Evolutionary conservation across 768 basidiomycete genomes (phyloP).

Genomic region (Agrocybe pediades): DNA sequence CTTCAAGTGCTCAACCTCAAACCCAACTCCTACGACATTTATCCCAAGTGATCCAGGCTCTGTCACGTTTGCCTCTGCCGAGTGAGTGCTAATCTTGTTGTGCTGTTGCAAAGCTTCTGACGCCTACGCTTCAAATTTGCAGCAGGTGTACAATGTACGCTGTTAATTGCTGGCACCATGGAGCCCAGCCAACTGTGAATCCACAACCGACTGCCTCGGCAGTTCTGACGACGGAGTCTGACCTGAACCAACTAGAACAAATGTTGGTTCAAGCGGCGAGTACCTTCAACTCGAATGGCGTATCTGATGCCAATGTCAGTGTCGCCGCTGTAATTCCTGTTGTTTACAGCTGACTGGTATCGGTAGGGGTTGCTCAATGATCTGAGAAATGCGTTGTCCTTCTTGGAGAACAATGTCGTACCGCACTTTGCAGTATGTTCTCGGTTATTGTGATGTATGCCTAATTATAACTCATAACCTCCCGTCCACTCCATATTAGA

Average conservation of each 20-base stretch:
- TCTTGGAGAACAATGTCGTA: too few relatives aligned
- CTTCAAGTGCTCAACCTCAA: not conserved
- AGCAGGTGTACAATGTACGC: not conserved
- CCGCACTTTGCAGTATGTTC: too few relatives aligned
- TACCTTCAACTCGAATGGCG: not conserved
- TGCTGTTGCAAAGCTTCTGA: not conserved
- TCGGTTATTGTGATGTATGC: not conserved
- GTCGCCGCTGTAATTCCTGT: not conserved
- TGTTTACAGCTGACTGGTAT: not conserved
- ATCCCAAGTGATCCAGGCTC: not conserved
- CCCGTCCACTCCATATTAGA: not conserved
- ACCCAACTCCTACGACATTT: not conserved
- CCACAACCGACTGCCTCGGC: not conserved
- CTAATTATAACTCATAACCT: not conserved
- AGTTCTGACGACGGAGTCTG: not conserved
- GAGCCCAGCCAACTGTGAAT: not conserved
- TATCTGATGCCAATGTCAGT: not conserved
- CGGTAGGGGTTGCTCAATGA: too few relatives aligned
- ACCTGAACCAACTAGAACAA: not conserved
- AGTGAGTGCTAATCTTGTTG: not conserved
- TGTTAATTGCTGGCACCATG: not conserved
- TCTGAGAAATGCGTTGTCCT: too few relatives aligned
- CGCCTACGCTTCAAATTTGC: not conserved
- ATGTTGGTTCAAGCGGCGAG: not conserved
- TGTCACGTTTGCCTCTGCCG: not conserved